Evolutionary conservation across 2,329 filamentous ascomycete genomes (phyloP), one percentile per base, ranked within the genome.

Genomic region (Neurospora sp.): DNA sequence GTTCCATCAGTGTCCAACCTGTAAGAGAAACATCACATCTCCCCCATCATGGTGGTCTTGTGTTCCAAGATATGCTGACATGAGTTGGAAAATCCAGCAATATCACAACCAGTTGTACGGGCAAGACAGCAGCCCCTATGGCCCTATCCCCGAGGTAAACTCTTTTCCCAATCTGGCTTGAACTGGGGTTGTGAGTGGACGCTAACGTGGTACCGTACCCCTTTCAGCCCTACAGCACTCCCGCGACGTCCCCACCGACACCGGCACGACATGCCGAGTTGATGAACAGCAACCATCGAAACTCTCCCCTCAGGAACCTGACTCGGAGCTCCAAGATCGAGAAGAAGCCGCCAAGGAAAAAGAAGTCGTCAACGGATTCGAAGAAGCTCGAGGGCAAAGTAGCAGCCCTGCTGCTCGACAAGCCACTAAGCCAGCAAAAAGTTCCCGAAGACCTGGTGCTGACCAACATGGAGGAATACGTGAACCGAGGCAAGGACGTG

Each of bases 391-490:
- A 62, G 80, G 39, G 77, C 79, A 68, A 82, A 82, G 75, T 83
- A 81, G 72, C 80, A 83, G 23, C 85, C 86, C 28, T 62, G 2
- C 85, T 85, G 72, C 81, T 95, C 41, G 85, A 85, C 3, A 86
- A 85, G 69, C 91, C 92, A 0, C 82, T 96, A 69, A 94, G 91
- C 76, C 84, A 89, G 72, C 79, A 5, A 87, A 90, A 68, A 84
- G 87, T 72, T 83, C 83, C 19, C 78, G 85, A 69, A 84, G 93
- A 46, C 85, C 87, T 0, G 83, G 96, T 67, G 87, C 87, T 67
- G 90, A 36, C 52, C 28, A 62, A 98, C 79, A 97, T 97, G 81
- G 88, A 90, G 68, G 83, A 84, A 36, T 97, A 91, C 83, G 93
- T 96, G 41, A 88, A 90, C 75, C 87, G 95, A 67, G 83, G 91